These are phyloP conservation scores for Phaeomoniella chlamydospora DNA, from an alignment of 2,329 filamentous ascomycete species.

Conservation along the genomic window DNA sequence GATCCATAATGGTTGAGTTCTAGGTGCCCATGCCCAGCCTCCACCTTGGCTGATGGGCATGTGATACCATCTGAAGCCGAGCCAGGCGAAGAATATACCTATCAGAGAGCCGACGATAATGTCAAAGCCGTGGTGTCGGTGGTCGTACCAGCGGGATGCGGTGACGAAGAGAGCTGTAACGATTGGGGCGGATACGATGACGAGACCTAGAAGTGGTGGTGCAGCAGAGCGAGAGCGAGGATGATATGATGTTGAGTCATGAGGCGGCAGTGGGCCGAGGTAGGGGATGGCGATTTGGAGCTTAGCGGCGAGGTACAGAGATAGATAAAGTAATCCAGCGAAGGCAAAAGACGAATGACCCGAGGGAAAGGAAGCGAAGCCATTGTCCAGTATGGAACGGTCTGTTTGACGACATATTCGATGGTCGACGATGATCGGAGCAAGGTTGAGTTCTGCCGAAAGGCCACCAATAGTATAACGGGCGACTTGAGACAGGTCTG, in stretches of 20 bases:
- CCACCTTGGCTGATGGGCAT: constrained; percentile 63
- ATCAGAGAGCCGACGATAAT: constrained; percentile 74
- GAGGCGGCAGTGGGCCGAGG: constrained; percentile 14
- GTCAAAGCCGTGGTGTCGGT: constrained; percentile 84
- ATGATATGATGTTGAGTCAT: not conserved
- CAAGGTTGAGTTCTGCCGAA: constrained; percentile 31
- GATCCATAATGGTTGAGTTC: constrained; percentile 61
- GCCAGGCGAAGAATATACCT: constrained; percentile 54
- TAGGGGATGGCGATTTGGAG: constrained; percentile 32
- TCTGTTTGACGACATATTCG: constrained; percentile 60
- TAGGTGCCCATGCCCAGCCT: constrained; percentile 80
- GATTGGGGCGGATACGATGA: constrained; percentile 56
- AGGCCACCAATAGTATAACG: constrained; percentile 51
- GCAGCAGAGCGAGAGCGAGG: constrained; percentile 45
- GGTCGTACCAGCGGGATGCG: constrained; percentile 77
- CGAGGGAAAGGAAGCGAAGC: constrained; percentile 72
- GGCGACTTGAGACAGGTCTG: constrained; percentile 51
- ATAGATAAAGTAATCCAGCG: constrained; percentile 70
- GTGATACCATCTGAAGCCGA: constrained; percentile 77
- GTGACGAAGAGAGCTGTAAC: constrained; percentile 66
- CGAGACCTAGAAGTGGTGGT: constrained; percentile 65
- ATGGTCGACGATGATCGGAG: constrained; percentile 58
- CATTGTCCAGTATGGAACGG: constrained; percentile 51
- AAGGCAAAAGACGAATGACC: constrained; percentile 65
- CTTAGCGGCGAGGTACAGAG: constrained; percentile 63